Evolutionary conservation across 768 basidiomycete species (phyloP).

Genomic region (Tephrocybe sp.): DNA sequence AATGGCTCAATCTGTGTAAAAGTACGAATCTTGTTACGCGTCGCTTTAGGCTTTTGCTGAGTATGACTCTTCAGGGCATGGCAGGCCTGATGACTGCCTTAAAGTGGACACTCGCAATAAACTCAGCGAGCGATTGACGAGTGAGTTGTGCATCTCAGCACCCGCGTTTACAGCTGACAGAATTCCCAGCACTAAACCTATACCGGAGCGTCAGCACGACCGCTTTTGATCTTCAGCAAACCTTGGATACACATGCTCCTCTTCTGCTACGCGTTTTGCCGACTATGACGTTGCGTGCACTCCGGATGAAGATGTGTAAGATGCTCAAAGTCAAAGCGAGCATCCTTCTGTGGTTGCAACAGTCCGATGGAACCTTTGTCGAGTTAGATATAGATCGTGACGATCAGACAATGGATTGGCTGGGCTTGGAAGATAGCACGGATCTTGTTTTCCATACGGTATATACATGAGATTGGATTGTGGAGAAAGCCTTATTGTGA

Average conservation of each 20-base stretch:
- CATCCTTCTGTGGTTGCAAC: constrained; percentile 54
- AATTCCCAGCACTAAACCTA: constrained; percentile 13
- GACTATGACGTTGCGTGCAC: constrained; percentile 63
- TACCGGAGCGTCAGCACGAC: constrained; percentile 9
- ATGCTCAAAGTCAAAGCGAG: constrained; percentile 32
- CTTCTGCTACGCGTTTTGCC: constrained; percentile 58
- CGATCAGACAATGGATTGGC: constrained; percentile 61
- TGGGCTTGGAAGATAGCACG: constrained; percentile 63
- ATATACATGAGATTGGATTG: too few relatives aligned
- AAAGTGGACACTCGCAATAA: constrained; percentile 40
- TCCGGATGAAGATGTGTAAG: constrained; percentile 68
- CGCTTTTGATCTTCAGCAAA: neutral
- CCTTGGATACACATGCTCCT: constrained; percentile 21
- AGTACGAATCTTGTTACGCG: constrained; percentile 40
- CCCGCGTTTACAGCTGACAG: constrained; percentile 1
- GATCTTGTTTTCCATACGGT: constrained; percentile 41
- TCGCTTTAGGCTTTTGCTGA: neutral
- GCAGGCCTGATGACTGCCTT: constrained; percentile 42
- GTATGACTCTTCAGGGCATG: constrained; percentile 49
- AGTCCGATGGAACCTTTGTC: constrained; percentile 47
- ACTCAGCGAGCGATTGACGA: constrained; percentile 60
- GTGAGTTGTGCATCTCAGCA: constrained; percentile 33
- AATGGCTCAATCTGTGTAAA: constrained; percentile 60
- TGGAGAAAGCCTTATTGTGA: too few relatives aligned
- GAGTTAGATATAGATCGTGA: constrained; percentile 50